Evolutionary conservation across 1,284 basidiomycete genomes (phyloP), one percentile per base, ranked within the genome.

Genomic region (Ganoderma lucidum): DNA sequence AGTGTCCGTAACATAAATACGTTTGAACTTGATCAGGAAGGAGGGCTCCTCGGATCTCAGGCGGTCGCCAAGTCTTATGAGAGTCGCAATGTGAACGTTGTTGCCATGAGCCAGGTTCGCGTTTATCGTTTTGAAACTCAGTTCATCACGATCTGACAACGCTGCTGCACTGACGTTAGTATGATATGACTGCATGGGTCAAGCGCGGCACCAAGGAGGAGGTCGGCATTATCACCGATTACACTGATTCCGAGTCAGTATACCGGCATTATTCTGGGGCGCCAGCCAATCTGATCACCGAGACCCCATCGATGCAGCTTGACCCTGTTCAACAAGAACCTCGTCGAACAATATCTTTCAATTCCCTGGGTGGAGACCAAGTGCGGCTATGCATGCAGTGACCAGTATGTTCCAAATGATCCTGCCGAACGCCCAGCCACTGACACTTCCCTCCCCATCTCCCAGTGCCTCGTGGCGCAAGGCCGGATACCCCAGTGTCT

Each of bases 101-200:
- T 92, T 77, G 96, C 93, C 55, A 98, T 98, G 96, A 91, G 95
- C 74, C 93, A 95, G 86, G 92, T 93, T 81, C 66, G 80, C 68
- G 42, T 64, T 64, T 71, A 71, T 78, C 62, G 64, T 64, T 71
- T 70, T 66, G 44, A 67, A 68, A 66, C 69, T 66, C 68, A 61
- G 68, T 32, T 67, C 71, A 58, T 71, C 68, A 63, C 65, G 64
- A 69, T 67, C 75, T 73, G 59, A 73, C 68, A 41, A 56, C 32
- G 30, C 53, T 53, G 15, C 58, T 53, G 15, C 58, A 73, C 65
- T 51, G 53, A 58, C 39, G 62, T 64, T 71, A 94, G 92, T 96
- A 95, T 81, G 96, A 97, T 80, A 97, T 97, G 94, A 96, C 95
- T 56, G 97, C 97, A 68, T 99, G 95, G 92, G 95, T 99, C 75